Evolutionary conservation across 352 stramenopile genomes (phyloP).

Genomic region (Vaucheria bursata): DNA sequence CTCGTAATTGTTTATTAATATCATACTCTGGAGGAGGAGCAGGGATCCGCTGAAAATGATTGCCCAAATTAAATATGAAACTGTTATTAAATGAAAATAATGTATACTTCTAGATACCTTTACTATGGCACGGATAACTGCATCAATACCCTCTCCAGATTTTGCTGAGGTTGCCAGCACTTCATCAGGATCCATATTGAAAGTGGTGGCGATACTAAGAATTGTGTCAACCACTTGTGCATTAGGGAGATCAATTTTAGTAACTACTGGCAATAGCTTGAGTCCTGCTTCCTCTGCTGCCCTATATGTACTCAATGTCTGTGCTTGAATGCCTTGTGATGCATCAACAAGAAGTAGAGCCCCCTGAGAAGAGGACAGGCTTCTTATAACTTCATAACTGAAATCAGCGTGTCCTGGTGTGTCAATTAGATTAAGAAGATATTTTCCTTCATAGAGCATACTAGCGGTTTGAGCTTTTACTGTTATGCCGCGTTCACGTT

Average conservation of each 20-base stretch:
- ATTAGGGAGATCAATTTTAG: conserved; percentile 93
- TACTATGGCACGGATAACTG: conserved; percentile 55
- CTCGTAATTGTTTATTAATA: conserved; percentile 76
- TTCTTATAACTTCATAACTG: conserved; percentile 75
- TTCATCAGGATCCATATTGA: conserved; percentile 80
- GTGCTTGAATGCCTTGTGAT: conserved; percentile 92
- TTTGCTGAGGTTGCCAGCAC: conserved; percentile 91
- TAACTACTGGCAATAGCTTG: conserved; percentile 84
- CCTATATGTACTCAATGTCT: conserved; percentile 92
- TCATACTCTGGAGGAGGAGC: no score
- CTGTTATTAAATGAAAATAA: no score
- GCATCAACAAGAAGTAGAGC: conserved; percentile 94
- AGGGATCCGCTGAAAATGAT: no score
- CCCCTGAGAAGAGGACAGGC: conserved; percentile 87
- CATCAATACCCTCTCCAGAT: conserved; percentile 72
- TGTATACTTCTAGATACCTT: neutral
- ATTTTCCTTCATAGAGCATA: conserved; percentile 6
- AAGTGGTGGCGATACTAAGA: conserved; percentile 45
- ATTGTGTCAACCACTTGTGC: conserved; percentile 61
- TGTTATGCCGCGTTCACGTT: conserved; percentile 95
- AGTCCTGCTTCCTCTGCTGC: conserved; percentile 68
- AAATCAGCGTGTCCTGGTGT: neutral
- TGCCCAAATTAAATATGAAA: no score
- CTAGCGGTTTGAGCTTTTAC: conserved; percentile 69
- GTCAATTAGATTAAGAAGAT: conserved; percentile 10